phyloP scores from a whole-genome alignment of 441 rosid species.

The Populus hybrid region DNA sequence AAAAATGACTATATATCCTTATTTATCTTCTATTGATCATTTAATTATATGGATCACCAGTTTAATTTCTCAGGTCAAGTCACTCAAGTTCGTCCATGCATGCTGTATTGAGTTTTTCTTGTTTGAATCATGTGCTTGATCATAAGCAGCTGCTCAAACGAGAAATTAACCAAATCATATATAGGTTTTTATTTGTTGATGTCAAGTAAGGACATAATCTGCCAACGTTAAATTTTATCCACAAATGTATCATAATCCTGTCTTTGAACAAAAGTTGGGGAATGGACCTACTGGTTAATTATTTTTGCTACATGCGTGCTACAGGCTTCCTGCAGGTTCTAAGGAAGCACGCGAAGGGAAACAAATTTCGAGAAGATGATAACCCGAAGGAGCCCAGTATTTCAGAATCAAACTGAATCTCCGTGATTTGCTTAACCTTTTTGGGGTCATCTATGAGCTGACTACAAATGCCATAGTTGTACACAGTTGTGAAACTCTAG shows the following conservation, averaged over 20 bases:
- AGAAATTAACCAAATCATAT: background rate
- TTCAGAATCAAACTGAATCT: background rate
- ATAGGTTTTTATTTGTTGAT: background rate
- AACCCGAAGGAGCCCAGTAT: background rate
- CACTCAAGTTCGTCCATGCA: background rate
- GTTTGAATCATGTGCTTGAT: background rate
- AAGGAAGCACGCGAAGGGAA: background rate
- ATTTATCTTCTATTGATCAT: no score
- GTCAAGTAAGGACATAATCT: background rate
- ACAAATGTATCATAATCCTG: background rate
- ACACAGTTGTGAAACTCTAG: slow-evolving; percentile 28
- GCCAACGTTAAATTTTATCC: background rate
- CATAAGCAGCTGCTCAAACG: background rate
- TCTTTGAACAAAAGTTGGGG: background rate
- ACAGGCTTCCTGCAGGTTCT: background rate
- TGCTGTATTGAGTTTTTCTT: background rate
- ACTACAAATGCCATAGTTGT: background rate
- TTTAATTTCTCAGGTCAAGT: background rate
- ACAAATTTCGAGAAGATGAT: background rate
- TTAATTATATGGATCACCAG: background rate
- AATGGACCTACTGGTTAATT: background rate
- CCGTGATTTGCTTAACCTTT: background rate
- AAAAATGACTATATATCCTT: no score
- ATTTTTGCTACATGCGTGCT: background rate
- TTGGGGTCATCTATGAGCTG: slow-evolving; percentile 1